These are phyloP conservation scores for Hypoxylon sp. DNA, from an alignment of 2,329 filamentous ascomycete genomes.

Conservation along the genomic window DNA sequence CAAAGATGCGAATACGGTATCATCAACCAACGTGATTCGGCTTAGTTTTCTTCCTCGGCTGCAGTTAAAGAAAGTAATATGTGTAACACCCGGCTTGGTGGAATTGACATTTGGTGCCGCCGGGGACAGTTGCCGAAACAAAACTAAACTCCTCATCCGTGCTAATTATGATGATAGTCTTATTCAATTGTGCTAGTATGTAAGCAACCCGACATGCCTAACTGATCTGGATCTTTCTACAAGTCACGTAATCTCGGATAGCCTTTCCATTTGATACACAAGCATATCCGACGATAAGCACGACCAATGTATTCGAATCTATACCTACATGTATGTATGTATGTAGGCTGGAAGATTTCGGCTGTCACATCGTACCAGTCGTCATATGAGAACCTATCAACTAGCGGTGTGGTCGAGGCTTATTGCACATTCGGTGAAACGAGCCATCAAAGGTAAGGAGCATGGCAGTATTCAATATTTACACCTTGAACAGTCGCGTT, in stretches of 20 bases:
- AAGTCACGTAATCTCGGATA: conserved; percentile 29
- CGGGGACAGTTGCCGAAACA: conserved; percentile 23
- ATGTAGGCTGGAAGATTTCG: not conserved
- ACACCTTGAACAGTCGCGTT: not conserved
- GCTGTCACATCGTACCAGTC: conserved; percentile 9
- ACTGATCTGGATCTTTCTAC: conserved; percentile 9
- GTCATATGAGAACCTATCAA: not conserved
- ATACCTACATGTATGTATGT: not conserved
- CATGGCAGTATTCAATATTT: conserved; percentile 4
- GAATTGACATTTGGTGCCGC: conserved; percentile 22
- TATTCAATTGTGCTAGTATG: conserved; percentile 12
- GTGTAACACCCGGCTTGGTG: conserved; percentile 28
- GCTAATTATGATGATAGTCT: conserved; percentile 1
- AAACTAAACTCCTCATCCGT: conserved; percentile 18
- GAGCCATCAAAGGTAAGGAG: conserved; percentile 9
- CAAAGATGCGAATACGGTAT: conserved; percentile 37
- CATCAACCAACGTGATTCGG: conserved; percentile 29
- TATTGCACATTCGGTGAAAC: conserved; percentile 16
- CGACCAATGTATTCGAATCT: conserved; percentile 8
- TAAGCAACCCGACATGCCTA: not conserved
- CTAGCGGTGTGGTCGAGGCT: conserved; percentile 9
- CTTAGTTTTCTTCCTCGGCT: conserved; percentile 37
- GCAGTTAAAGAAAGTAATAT: conserved; percentile 18
- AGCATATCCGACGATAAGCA: conserved; percentile 19
- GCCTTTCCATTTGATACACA: not conserved